phyloP scores from a whole-genome alignment of 345 rosid species.

The Melaleuca quinquenervia region DNA sequence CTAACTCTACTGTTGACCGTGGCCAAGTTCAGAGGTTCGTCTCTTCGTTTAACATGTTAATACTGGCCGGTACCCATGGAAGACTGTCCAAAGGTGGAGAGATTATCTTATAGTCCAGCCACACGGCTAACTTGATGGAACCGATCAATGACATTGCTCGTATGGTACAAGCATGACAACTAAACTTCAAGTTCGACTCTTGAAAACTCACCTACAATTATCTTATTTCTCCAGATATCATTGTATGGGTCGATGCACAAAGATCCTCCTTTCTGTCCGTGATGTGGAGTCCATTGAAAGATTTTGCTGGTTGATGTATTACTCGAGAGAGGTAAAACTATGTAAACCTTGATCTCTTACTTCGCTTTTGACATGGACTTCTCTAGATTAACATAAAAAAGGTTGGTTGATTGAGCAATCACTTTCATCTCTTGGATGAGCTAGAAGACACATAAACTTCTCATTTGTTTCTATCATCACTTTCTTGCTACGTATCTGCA shows the following conservation, averaged over 20 bases:
- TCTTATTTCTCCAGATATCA: background rate
- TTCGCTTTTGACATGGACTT: background rate
- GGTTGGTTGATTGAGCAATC: background rate
- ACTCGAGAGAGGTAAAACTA: background rate
- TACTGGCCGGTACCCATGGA: background rate
- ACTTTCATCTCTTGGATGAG: background rate
- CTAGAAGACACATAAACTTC: background rate
- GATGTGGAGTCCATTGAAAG: background rate
- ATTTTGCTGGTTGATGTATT: background rate
- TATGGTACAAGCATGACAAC: background rate
- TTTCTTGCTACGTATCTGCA: background rate
- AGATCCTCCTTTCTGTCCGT: background rate
- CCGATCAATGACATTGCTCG: background rate
- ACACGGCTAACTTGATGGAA: background rate
- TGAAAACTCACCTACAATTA: background rate
- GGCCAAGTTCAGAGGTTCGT: background rate
- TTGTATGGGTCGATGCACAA: background rate
- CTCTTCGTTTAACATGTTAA: background rate
- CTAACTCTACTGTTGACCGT: background rate
- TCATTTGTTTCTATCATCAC: background rate
- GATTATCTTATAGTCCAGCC: background rate
- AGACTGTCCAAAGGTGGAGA: background rate
- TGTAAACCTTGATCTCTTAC: background rate
- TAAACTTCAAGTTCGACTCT: background rate
- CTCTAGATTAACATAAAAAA: background rate